These are phyloP conservation scores for Cyberlindnera saturnus DNA, from an alignment of 805 yeast species.

Conservation along the genomic window DNA sequence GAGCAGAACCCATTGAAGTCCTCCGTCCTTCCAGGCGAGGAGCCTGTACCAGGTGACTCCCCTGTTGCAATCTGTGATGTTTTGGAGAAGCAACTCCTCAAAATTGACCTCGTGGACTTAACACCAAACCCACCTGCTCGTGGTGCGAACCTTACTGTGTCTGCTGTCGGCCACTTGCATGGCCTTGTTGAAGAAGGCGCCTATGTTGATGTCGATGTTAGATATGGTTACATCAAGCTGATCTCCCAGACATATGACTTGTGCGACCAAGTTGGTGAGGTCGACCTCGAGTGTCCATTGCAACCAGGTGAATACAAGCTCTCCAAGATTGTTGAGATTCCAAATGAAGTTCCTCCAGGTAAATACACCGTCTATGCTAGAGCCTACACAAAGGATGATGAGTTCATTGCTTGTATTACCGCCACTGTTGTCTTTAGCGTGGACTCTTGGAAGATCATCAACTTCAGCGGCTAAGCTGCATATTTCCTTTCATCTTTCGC, in stretches of 20 bases:
- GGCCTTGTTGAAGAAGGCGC: conserved; percentile 72
- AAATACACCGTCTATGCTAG: conserved; percentile 80
- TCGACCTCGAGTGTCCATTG: conserved; percentile 83
- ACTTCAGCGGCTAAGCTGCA: neutral
- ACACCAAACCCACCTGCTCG: conserved; percentile 85
- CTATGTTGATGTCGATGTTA: conserved; percentile 89
- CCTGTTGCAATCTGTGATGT: conserved; percentile 79
- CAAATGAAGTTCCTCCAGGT: conserved; percentile 93
- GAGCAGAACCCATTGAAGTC: conserved; percentile 12
- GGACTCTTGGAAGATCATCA: conserved; percentile 24
- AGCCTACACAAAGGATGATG: conserved; percentile 83
- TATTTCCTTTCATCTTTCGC: neutral
- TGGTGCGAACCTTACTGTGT: conserved; percentile 76
- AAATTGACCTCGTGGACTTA: conserved; percentile 51
- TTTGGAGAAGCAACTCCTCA: conserved; percentile 54
- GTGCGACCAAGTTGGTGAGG: conserved; percentile 81
- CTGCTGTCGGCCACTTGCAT: conserved; percentile 62
- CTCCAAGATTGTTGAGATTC: conserved; percentile 72
- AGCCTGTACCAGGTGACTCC: conserved; percentile 86
- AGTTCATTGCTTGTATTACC: conserved; percentile 75
- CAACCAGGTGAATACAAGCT: conserved; percentile 61
- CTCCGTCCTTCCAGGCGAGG: conserved; percentile 32
- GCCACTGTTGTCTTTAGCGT: conserved; percentile 51
- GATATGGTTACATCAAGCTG: conserved; percentile 85
- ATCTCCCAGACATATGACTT: conserved; percentile 87